These are phyloP conservation scores for Globisporangium uncinulatum DNA, from an alignment of 352 stramenopile genomes.

Conservation along the genomic window DNA sequence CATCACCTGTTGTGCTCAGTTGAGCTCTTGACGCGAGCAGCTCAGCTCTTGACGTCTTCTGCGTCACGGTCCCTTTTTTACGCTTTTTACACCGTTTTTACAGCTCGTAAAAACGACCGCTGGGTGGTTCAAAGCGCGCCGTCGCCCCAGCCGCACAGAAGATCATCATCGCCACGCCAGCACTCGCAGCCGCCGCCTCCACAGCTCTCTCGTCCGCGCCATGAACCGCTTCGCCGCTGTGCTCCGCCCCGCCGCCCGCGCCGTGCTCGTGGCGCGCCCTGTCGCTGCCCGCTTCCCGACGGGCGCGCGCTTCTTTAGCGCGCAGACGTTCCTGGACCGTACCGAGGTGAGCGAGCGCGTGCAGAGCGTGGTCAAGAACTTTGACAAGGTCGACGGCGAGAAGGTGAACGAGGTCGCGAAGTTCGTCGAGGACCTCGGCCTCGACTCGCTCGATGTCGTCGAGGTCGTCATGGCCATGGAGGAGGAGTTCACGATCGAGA, in stretches of 20 bases:
- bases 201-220: slow-evolving; percentile 4
- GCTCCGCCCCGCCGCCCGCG: slow-evolving; percentile 61
- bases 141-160: too few species aligned
- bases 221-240: slow-evolving; percentile 80
- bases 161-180: not conserved
- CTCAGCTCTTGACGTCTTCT: too few species aligned
- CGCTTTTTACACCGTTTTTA: too few species aligned
- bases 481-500: slow-evolving; percentile 99
- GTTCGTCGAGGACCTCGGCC: slow-evolving; percentile 97
- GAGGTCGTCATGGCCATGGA: slow-evolving; percentile 99
- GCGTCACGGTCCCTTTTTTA: too few species aligned
- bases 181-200: not conserved
- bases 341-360: slow-evolving; percentile 97
- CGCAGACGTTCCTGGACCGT: slow-evolving; percentile 86
- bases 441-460: slow-evolving; percentile 98
- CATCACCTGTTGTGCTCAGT: too few species aligned
- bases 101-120: too few species aligned
- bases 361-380: slow-evolving; percentile 98
- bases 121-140: too few species aligned
- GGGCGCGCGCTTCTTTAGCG: slow-evolving; percentile 66
- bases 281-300: slow-evolving; percentile 12
- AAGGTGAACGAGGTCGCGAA: slow-evolving; percentile 90
- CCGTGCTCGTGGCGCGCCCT: slow-evolving; percentile 36
- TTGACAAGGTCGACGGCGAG: slow-evolving; percentile 97
- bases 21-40: too few species aligned